phyloP scores from a whole-genome alignment of 768 basidiomycete genomes.

The Mycena belliarum region DNA sequence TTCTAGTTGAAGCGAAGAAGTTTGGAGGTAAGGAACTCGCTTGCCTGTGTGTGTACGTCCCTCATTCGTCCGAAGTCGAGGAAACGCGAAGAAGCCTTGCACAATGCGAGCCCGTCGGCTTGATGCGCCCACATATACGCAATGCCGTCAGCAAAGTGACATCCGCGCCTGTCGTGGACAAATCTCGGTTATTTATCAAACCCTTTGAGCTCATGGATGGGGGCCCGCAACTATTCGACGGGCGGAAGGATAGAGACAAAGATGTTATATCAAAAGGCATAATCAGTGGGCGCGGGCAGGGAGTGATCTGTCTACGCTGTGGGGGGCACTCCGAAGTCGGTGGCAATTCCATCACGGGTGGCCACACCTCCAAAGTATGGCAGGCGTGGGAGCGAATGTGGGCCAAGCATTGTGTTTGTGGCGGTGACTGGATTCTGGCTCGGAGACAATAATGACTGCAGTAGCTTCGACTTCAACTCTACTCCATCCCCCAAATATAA shows the following conservation, averaged over 20 bases:
- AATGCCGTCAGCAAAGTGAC: slow-evolving; percentile 49
- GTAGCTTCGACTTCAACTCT: neutral
- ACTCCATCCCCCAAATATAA: slow-evolving; percentile 16
- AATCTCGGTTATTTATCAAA: slow-evolving; percentile 71
- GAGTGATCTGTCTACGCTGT: slow-evolving; percentile 61
- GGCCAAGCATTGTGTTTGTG: slow-evolving; percentile 66
- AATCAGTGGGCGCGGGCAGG: slow-evolving; percentile 39
- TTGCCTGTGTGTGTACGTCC: neutral
- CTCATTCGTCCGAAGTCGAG: slow-evolving; percentile 40
- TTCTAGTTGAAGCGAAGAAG: slow-evolving; percentile 32
- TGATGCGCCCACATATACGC: slow-evolving; percentile 44
- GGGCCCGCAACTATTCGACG: slow-evolving; percentile 41
- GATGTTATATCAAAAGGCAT: slow-evolving; percentile 70
- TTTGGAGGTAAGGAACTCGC: slow-evolving; percentile 35
- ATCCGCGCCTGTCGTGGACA: slow-evolving; percentile 55
- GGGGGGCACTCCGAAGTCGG: slow-evolving; percentile 55
- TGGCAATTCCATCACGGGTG: slow-evolving; percentile 29
- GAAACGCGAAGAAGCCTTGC: slow-evolving; percentile 55
- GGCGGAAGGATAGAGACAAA: slow-evolving; percentile 42
- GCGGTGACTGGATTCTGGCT: slow-evolving; percentile 56
- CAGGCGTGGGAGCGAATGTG: slow-evolving; percentile 66
- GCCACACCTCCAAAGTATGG: slow-evolving; percentile 47
- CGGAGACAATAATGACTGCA: neutral
- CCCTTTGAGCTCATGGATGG: slow-evolving; percentile 71
- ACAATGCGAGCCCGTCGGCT: slow-evolving; percentile 55